A percentile compares a stretch with the other conserved stretches of the same genome.
Evolutionary conservation across 768 basidiomycete genomes (phyloP).

Genomic region (Suillus bovinus): DNA sequence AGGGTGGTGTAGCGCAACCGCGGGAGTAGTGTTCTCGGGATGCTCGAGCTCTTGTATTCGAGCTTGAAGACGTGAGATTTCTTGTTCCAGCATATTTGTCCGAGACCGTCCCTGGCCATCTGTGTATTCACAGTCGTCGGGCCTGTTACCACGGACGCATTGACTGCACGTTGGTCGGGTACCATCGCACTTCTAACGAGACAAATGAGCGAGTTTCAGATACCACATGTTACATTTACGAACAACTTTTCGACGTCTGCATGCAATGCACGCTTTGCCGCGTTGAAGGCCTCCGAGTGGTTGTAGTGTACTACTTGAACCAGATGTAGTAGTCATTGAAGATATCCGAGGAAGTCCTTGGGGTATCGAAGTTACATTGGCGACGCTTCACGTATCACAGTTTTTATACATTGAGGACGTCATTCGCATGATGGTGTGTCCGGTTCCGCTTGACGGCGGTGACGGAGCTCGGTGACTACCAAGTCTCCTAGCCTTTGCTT

Average conservation of each 20-base stretch:
- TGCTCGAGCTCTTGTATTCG: constrained; percentile 59
- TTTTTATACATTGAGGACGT: background rate
- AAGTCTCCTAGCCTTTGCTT: background rate
- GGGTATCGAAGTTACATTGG: no score
- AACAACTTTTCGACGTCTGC: constrained; percentile 55
- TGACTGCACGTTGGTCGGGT: constrained; percentile 63
- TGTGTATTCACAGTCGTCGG: constrained; percentile 71
- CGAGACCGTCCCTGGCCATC: constrained; percentile 62
- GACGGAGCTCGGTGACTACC: background rate
- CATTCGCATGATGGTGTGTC: background rate
- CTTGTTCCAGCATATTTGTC: constrained; percentile 61
- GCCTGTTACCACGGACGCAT: constrained; percentile 57
- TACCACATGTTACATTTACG: background rate
- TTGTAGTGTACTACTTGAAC: constrained; percentile 7
- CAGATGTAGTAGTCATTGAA: constrained; percentile 3
- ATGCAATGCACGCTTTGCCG: constrained; percentile 53
- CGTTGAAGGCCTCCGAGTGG: constrained; percentile 37
- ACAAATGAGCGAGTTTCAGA: background rate
- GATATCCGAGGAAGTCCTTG: background rate
- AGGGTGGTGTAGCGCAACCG: constrained; percentile 53
- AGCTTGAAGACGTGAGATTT: constrained; percentile 53
- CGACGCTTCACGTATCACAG: no score
- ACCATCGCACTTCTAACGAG: constrained; percentile 64
- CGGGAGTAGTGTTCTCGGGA: constrained; percentile 46
- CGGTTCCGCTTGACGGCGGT: background rate